Percentiles rank a stretch among this genome's conserved stretches.
Conservation (phyloP, 2,329 filamentous ascomycete genomes). For the Aspergillus calidoustus region DNA sequence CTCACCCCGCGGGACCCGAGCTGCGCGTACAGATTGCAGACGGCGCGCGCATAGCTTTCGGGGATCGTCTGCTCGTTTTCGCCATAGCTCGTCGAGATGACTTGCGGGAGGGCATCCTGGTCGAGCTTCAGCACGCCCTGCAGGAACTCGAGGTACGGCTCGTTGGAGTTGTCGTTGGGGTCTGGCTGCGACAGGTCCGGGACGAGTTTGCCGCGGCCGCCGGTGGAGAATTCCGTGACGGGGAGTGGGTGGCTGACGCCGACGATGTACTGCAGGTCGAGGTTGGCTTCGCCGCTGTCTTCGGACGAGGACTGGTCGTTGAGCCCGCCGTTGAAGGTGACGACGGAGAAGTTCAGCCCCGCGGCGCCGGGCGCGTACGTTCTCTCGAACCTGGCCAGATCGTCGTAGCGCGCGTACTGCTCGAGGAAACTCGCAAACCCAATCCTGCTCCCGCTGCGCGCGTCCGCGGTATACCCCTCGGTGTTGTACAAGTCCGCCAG, state of each 20-base stretch:
- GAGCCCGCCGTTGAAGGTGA: constrained; percentile 48
- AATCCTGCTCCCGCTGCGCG: constrained; percentile 43
- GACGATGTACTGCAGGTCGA: constrained; percentile 56
- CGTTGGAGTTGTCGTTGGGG: constrained; percentile 49
- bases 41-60: constrained; percentile 39
- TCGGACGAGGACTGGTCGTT: constrained; percentile 41
- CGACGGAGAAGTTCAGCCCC: constrained; percentile 51
- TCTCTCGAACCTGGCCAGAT: constrained; percentile 48
- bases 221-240: constrained; percentile 54
- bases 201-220: constrained; percentile 51
- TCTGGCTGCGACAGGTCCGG: constrained; percentile 54
- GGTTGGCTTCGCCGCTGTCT: constrained; percentile 54
- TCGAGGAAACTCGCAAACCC: constrained; percentile 55
- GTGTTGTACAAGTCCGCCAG: constrained; percentile 54
- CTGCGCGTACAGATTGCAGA: constrained; percentile 54
- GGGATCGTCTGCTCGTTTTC: constrained; percentile 48
- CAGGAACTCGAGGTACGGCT: constrained; percentile 49
- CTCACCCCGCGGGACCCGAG: constrained; percentile 56
- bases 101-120: constrained; percentile 38
- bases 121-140: constrained; percentile 38
- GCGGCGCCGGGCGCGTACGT: constrained; percentile 45
- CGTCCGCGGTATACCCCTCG: constrained; percentile 44
- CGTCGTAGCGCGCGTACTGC: constrained; percentile 54
- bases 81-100: constrained; percentile 48
- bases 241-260: constrained; percentile 50